phyloP scores from a whole-genome alignment of 805 yeast species.

The Yarrowia sp. region DNA sequence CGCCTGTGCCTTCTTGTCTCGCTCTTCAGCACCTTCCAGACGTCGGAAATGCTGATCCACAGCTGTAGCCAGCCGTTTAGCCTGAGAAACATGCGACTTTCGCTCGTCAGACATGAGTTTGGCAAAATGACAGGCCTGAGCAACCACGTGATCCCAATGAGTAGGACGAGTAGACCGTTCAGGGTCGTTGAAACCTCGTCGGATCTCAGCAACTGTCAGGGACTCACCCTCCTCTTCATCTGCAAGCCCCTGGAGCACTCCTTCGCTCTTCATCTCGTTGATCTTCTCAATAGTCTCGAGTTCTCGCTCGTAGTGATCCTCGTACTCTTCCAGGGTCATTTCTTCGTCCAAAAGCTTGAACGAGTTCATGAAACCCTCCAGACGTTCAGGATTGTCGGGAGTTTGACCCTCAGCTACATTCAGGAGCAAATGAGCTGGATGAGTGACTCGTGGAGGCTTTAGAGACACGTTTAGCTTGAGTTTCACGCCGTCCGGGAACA shows the following conservation, averaged over 20 bases:
- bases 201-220: slow-evolving; percentile 42
- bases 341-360: slow-evolving; percentile 69
- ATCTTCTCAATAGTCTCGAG: slow-evolving; percentile 54
- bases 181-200: slow-evolving; percentile 58
- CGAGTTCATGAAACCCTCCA: slow-evolving; percentile 60
- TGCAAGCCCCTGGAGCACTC: slow-evolving; percentile 42
- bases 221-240: slow-evolving; percentile 33
- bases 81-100: slow-evolving; percentile 67
- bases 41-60: slow-evolving; percentile 86
- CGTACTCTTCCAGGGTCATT: slow-evolving; percentile 64
- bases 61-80: slow-evolving; percentile 78
- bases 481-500: slow-evolving; percentile 31
- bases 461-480: slow-evolving; percentile 40
- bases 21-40: slow-evolving; percentile 85
- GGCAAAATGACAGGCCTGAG: slow-evolving; percentile 77
- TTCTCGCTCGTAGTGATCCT: slow-evolving; percentile 63
- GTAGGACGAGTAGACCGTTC: slow-evolving; percentile 55
- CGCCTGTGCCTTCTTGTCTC: slow-evolving; percentile 76
- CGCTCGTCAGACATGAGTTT: slow-evolving; percentile 71
- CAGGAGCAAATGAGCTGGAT: slow-evolving; percentile 61
- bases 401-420: slow-evolving; percentile 39
- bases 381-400: slow-evolving; percentile 53
- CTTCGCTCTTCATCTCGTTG: slow-evolving; percentile 56
- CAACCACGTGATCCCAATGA: slow-evolving; percentile 73
- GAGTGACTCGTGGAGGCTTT: slow-evolving; percentile 57